Percentiles rank a stretch among this genome's conserved stretches.
Conservation (phyloP, 1,284 basidiomycete species). For the Microstroma glucosiphilum region DNA sequence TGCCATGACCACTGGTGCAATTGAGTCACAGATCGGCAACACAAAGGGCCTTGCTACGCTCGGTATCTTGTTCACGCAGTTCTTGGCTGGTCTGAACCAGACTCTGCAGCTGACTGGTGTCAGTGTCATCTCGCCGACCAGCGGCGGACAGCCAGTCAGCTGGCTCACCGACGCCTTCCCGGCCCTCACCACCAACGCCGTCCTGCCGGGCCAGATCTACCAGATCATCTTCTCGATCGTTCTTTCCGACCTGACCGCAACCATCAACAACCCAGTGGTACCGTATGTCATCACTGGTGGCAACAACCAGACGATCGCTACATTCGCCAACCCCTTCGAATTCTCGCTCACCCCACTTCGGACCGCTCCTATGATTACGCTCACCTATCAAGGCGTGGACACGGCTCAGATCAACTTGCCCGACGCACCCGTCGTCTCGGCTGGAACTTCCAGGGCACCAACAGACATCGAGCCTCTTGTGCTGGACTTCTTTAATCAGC, state of each 20-base stretch:
- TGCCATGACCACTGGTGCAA: constrained; percentile 61
- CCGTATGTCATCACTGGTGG: constrained; percentile 29
- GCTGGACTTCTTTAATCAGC: constrained; percentile 60
- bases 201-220: constrained; percentile 63
- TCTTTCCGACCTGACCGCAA: constrained; percentile 61
- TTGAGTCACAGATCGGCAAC: constrained; percentile 57
- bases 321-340: constrained; percentile 70
- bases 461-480: constrained; percentile 56
- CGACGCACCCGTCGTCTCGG: constrained; percentile 51
- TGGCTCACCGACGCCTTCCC: constrained; percentile 70
- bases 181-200: constrained; percentile 62
- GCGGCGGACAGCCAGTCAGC: constrained; percentile 56
- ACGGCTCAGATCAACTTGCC: constrained; percentile 63
- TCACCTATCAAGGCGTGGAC: constrained; percentile 57
- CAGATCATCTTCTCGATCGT: constrained; percentile 66
- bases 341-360: constrained; percentile 66
- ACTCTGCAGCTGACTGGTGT: constrained; percentile 62
- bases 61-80: constrained; percentile 64
- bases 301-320: constrained; percentile 60
- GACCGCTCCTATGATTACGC: constrained; percentile 58
- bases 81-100: constrained; percentile 63
- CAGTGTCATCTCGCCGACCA: constrained; percentile 56
- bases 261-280: constrained; percentile 52
- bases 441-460: constrained; percentile 66
- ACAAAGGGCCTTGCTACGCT: constrained; percentile 55